phyloP scores from a whole-genome alignment of 768 basidiomycete species.

The Psilocybe cubensis region DNA sequence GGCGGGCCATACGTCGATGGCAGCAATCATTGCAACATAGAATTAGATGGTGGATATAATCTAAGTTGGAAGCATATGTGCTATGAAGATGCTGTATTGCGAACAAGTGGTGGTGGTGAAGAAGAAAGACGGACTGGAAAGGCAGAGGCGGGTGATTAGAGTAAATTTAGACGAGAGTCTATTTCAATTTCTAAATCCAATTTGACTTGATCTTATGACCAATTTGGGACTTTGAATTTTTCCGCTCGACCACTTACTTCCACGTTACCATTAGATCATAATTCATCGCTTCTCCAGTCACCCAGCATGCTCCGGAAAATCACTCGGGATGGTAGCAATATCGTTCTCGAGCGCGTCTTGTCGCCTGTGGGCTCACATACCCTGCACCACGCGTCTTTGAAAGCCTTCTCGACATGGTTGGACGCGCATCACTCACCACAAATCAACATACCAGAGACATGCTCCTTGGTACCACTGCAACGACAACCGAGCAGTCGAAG shows the following conservation, averaged over 20 bases:
- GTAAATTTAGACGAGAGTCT: neutral
- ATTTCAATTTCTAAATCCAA: constrained; percentile 8
- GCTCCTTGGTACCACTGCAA: neutral
- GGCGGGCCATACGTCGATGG: too few relatives aligned
- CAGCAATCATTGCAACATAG: too few relatives aligned
- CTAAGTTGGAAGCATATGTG: too few relatives aligned
- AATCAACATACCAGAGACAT: neutral
- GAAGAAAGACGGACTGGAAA: neutral
- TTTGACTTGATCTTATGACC: neutral
- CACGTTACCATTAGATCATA: constrained; percentile 8
- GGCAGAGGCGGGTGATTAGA: neutral
- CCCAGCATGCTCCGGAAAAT: constrained; percentile 21
- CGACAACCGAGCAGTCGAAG: constrained; percentile 8
- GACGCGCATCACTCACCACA: constrained; percentile 16
- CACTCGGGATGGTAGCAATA: constrained; percentile 4
- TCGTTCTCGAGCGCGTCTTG: constrained; percentile 2
- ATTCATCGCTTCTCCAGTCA: neutral
- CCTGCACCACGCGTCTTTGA: constrained; percentile 5
- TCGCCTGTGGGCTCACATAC: constrained; percentile 1
- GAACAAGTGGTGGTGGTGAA: neutral
- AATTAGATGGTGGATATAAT: too few relatives aligned
- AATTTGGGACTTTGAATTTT: constrained; percentile 16
- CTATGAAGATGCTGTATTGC: too few relatives aligned
- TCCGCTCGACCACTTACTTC: constrained; percentile 7
- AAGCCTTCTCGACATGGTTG: constrained; percentile 23